These are phyloP conservation scores for Dendrocalamus latiflorus DNA, from an alignment of 202 grass and related monocot species.

Conservation along the genomic window DNA sequence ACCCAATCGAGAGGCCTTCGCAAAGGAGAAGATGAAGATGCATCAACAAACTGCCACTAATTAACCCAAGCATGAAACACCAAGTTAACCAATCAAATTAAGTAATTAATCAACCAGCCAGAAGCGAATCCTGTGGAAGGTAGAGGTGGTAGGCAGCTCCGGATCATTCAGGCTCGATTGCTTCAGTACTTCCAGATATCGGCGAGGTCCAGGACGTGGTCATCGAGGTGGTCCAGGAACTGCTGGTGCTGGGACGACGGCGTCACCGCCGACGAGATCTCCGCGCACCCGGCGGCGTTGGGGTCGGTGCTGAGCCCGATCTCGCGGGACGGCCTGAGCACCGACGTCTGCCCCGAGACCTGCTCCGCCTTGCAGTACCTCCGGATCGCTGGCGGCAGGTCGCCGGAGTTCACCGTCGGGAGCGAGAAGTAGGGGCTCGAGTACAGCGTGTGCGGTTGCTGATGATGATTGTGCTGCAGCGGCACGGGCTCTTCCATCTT, in stretches of 20 bases:
- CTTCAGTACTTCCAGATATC: constrained; percentile 49
- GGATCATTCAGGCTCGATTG: neutral
- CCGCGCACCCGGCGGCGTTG: constrained; percentile 30
- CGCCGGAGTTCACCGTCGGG: constrained; percentile 22
- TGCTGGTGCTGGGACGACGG: constrained; percentile 24
- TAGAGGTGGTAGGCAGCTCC: neutral
- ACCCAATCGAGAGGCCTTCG: constrained; percentile 12
- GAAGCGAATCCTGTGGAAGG: neutral
- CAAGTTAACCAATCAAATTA: constrained; percentile 41
- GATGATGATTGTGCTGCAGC: constrained; percentile 11
- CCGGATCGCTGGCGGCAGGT: constrained; percentile 43
- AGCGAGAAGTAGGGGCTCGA: constrained; percentile 41
- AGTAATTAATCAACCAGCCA: constrained; percentile 35
- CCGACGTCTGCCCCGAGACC: constrained; percentile 40
- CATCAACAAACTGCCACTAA: constrained; percentile 24
- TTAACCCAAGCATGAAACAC: neutral
- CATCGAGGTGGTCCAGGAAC: constrained; percentile 31
- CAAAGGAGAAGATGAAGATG: neutral
- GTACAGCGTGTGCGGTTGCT: constrained; percentile 30
- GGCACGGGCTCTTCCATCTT: constrained; percentile 25
- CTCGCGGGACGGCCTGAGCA: constrained; percentile 40
- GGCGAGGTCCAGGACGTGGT: constrained; percentile 28
- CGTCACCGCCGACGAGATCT: constrained; percentile 49
- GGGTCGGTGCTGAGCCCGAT: constrained; percentile 48
- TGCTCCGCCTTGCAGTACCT: constrained; percentile 66